phyloP scores from a whole-genome alignment of 1,284 basidiomycete species.

The Ustanciosporium gigantosporum region DNA sequence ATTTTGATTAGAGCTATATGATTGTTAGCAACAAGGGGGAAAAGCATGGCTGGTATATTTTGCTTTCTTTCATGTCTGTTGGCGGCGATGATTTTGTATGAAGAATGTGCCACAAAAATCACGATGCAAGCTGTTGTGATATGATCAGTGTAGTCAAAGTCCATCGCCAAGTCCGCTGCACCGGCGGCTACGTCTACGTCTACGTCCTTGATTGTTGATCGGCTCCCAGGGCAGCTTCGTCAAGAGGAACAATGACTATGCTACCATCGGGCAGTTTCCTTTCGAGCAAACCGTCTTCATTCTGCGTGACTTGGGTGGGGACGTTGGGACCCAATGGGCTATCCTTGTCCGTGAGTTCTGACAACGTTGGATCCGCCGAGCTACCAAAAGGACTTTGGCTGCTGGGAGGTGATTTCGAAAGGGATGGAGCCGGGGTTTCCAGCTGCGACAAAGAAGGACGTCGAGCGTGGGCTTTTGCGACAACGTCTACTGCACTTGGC shows the following conservation, averaged over 20 bases:
- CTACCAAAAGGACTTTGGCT: neutral
- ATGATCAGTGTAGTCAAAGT: no score
- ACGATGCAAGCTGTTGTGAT: no score
- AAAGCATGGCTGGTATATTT: no score
- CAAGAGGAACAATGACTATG: conserved; percentile 53
- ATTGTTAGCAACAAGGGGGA: no score
- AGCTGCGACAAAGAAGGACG: conserved; percentile 36
- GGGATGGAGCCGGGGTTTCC: conserved; percentile 10
- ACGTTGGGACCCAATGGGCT: conserved; percentile 48
- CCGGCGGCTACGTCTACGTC: no score
- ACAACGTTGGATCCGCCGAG: conserved; percentile 1
- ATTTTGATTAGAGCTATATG: no score
- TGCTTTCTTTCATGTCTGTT: no score
- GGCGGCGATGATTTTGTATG: no score
- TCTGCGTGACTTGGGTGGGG: conserved; percentile 19
- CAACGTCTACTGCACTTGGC: conserved; percentile 11
- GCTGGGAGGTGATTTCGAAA: neutral
- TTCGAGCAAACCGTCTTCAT: conserved; percentile 45
- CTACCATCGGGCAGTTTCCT: conserved; percentile 51
- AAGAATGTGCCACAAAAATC: no score
- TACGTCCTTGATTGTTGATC: no score
- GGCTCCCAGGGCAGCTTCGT: conserved; percentile 52
- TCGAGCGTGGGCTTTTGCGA: conserved; percentile 33
- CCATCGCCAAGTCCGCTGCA: no score
- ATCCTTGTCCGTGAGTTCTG: conserved; percentile 27